Conservation (phyloP, 1,284 basidiomycete species). For the Termitomyces sp. region DNA sequence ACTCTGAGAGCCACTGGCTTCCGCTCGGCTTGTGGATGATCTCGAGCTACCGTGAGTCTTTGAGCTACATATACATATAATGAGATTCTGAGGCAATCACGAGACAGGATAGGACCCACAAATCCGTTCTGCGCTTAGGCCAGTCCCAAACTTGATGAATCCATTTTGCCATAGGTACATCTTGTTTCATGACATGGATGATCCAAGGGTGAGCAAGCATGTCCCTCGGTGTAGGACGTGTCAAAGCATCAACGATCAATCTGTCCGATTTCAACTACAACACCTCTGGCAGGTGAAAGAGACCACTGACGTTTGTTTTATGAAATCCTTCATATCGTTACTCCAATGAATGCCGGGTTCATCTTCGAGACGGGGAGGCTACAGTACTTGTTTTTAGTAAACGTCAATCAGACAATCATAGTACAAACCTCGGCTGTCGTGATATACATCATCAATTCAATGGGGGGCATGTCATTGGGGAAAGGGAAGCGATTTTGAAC, state of each 20-base stretch:
- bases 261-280: constrained; percentile 9
- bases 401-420: constrained; percentile 2
- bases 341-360: constrained; percentile 75
- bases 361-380: constrained; percentile 81
- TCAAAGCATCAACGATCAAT: constrained; percentile 50
- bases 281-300: constrained; percentile 1
- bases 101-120: constrained; percentile 28
- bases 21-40: constrained; percentile 21
- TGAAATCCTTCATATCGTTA: constrained; percentile 88
- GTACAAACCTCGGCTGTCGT: constrained; percentile 68
- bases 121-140: constrained; percentile 47
- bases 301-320: constrained; percentile 72
- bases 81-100: constrained; percentile 3
- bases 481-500: constrained; percentile 96
- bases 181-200: constrained; percentile 68
- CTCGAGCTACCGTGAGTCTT: constrained; percentile 23
- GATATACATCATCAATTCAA: constrained; percentile 93
- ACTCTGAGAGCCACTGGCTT: constrained; percentile 12
- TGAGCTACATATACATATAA: constrained; percentile 14
- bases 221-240: constrained; percentile 80
- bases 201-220: constrained; percentile 91
- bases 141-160: constrained; percentile 88
- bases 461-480: constrained; percentile 85
- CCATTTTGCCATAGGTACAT: constrained; percentile 88
- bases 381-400: constrained; percentile 20